A percentile compares a stretch with the other conserved stretches of the same genome.
Conservation (phyloP, 140 eudicot species). For the Senecio squalidus region DNA sequence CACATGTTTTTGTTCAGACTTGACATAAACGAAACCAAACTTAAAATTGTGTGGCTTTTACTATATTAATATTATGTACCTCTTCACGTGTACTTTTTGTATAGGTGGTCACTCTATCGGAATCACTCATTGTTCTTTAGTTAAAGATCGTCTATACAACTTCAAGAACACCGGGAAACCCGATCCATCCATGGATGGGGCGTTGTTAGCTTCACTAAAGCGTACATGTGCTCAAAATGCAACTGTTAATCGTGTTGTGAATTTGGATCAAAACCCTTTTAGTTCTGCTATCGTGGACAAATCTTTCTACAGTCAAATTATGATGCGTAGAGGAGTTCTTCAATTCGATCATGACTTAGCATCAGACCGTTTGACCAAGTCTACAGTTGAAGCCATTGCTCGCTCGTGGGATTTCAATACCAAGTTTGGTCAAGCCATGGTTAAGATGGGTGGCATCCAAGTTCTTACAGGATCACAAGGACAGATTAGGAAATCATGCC, state of each 20-base stretch:
- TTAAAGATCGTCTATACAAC: slow-evolving; percentile 66
- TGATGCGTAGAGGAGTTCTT: slow-evolving; percentile 41
- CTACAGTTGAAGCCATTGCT: slow-evolving; percentile 36
- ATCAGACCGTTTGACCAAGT: slow-evolving; percentile 29
- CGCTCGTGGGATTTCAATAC: slow-evolving; percentile 26
- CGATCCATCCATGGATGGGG: slow-evolving; percentile 51
- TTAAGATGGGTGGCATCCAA: slow-evolving; percentile 44
- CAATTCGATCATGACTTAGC: slow-evolving; percentile 56
- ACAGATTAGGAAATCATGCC: slow-evolving; percentile 58
- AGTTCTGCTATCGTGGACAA: slow-evolving; percentile 42
- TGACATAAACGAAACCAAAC: too few relatives aligned
- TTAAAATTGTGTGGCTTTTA: too few relatives aligned
- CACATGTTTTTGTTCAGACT: too few relatives aligned
- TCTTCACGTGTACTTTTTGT: not conserved
- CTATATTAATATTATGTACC: not conserved
- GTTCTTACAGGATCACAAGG: slow-evolving; percentile 57
- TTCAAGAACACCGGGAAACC: slow-evolving; percentile 45
- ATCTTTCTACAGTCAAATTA: slow-evolving; percentile 43
- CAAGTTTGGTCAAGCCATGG: slow-evolving; percentile 53
- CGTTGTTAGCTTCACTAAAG: slow-evolving; percentile 12
- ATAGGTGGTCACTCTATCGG: slow-evolving; percentile 81
- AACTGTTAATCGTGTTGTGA: slow-evolving; percentile 21
- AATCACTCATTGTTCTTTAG: slow-evolving; percentile 48
- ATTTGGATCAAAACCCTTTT: slow-evolving; percentile 42
- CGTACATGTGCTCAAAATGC: slow-evolving; percentile 37